Base-by-base conservation (phyloP, 768 basidiomycete species). In the Gymnopilus dilepis region DNA sequence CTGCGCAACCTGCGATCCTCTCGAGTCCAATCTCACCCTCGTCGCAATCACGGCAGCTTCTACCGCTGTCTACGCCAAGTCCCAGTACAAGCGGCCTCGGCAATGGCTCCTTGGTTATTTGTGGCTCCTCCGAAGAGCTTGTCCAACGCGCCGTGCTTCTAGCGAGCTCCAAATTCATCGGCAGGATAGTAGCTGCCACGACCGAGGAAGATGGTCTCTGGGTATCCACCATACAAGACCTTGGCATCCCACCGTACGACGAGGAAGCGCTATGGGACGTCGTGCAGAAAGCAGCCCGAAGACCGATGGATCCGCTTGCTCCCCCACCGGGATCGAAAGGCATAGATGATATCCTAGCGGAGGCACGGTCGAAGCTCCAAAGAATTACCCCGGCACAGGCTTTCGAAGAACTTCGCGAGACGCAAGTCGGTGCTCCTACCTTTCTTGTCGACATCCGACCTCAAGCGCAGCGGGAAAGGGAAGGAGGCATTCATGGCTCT, bases 371-470 rank as follows among this genome's bases (percentile, higher is more conserved):
- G 0, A 82, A 84, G 31, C 78, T 93, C 2, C 83, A 90, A 60
- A 83, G 92, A 6, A 73, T 92, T 56, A 82, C 83, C 0, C 83
- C 90, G 0, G 70, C 67, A 17, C 79, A 89, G 65, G 90, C 91
- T 0, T 84, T 81, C 69, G 79, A 80, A 1, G 86, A 90, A 66
- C 79, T 92, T 6, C 79, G 80, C 30, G 82, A 83, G 40, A 76
- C 80, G 5, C 74, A 79, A 26, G 78, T 83, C 38, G 79, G 77
- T 4, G 85, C 84, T 40, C 90, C 91, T 1, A 87, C 86, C 0
- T 82, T 92, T 57, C 78, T 94, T 41, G 91, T 94, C 6, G 92
- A 93, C 71, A 92, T 93, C 54, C 86, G 92, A 6, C 84, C 90
- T 0, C 82, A 78, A 38, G 80, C 79, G 5, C 84, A 91, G 71